These are phyloP conservation scores for Polyporus tsugae DNA, from an alignment of 1,284 basidiomycete species.

Conservation along the genomic window DNA sequence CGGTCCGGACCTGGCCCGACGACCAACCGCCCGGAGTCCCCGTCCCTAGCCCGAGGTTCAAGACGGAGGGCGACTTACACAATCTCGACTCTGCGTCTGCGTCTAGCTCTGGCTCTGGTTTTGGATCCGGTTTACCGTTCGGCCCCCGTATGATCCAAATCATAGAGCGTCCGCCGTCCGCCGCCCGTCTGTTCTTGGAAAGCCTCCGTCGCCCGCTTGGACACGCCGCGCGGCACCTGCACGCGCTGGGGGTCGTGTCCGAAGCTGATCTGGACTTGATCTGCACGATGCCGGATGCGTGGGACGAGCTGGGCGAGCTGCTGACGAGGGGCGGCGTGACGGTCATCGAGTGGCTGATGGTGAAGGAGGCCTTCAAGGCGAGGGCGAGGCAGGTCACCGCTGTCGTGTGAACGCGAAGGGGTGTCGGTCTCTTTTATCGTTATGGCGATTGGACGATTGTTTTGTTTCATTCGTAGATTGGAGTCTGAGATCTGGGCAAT, in stretches of 20 bases:
- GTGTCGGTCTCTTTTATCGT: background rate
- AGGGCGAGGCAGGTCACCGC: background rate
- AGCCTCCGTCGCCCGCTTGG: slow-evolving; percentile 26
- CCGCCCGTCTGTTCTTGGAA: slow-evolving; percentile 22
- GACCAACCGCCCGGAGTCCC: background rate
- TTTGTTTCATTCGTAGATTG: background rate
- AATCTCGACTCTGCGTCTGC: background rate
- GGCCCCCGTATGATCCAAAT: background rate
- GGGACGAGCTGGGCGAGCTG: slow-evolving; percentile 28
- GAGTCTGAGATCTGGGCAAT: too few species aligned
- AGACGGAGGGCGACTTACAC: slow-evolving; percentile 20
- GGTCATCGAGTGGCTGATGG: slow-evolving; percentile 32
- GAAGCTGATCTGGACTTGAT: slow-evolving; percentile 26
- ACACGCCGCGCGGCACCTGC: slow-evolving; percentile 24
- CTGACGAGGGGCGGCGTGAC: slow-evolving; percentile 24
- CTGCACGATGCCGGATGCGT: slow-evolving; percentile 28
- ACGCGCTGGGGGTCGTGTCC: slow-evolving; percentile 26
- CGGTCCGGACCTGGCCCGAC: slow-evolving; percentile 16
- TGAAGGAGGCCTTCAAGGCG: slow-evolving; percentile 31
- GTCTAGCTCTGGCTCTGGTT: background rate
- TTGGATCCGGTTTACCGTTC: background rate
- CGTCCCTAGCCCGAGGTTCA: slow-evolving; percentile 10
- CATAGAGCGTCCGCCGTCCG: background rate
- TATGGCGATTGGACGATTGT: background rate
- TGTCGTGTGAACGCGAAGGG: background rate